A percentile compares a stretch with the other conserved stretches of the same genome.
Conservation (phyloP, 352 stramenopile genomes). For the Phytophthora vignae region DNA sequence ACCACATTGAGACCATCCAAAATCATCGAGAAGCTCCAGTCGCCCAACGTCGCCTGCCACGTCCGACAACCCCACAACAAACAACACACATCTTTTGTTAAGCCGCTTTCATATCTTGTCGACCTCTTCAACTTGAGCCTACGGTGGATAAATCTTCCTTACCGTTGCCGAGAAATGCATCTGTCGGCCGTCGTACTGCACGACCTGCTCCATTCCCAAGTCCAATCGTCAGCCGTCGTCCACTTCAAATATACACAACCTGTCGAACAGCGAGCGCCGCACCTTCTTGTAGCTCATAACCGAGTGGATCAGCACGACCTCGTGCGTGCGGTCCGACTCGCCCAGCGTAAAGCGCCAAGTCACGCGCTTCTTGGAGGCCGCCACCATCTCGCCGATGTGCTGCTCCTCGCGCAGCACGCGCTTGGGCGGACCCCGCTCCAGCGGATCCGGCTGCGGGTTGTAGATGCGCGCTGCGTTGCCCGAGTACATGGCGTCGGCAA, state of each 20-base stretch:
- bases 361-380: slow-evolving; percentile 86
- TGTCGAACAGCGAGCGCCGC: slow-evolving; percentile 1
- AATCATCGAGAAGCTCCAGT: slow-evolving; percentile 85
- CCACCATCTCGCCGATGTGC: slow-evolving; percentile 82
- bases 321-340: slow-evolving; percentile 74
- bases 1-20: slow-evolving; percentile 75
- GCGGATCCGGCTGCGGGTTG: slow-evolving; percentile 72
- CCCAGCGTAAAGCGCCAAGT: slow-evolving; percentile 86
- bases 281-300: slow-evolving; percentile 91
- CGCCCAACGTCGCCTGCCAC: slow-evolving; percentile 66
- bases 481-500: slow-evolving; percentile 57
- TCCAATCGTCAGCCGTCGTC: slow-evolving; percentile 14
- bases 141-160: slow-evolving; percentile 1
- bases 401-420: slow-evolving; percentile 77
- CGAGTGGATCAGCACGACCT: slow-evolving; percentile 83
- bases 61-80: slow-evolving; percentile 19
- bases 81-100: slow-evolving; percentile 9
- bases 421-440: slow-evolving; percentile 74
- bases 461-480: slow-evolving; percentile 67
- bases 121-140: slow-evolving; percentile 11
- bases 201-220: slow-evolving; percentile 43
- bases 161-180: slow-evolving; percentile 87
- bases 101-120: slow-evolving; percentile 3
- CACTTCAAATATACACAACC: slow-evolving; percentile 1
- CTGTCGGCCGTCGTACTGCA: slow-evolving; percentile 83